Base-by-base conservation (phyloP, 1,284 basidiomycete species). In the Puccinia novopanici region DNA sequence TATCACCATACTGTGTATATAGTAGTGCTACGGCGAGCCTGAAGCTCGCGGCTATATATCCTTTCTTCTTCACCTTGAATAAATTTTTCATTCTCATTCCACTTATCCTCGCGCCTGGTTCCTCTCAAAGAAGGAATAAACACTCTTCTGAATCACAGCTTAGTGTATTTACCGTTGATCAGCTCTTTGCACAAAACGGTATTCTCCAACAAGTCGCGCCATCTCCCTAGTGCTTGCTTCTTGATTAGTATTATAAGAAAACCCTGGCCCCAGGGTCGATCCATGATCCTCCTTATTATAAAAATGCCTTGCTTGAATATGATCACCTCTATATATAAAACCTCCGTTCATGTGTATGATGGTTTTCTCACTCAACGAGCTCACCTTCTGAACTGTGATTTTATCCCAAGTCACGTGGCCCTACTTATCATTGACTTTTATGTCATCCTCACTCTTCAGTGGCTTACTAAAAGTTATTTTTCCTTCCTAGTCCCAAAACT, bases 321-420 rank as follows among this genome's bases (percentile, higher is more conserved):
- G 68, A 71, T 55, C 48, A 71, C 63, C 63, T 67, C 50, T 71
- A 71, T 34, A 55, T 52, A 71, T 71, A 10, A 71, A 71, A 71
- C 30, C 48, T 55, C 48, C n/a, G 19, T 71, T 22, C 50, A 37
- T 71, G 48, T 71, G 12, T 55, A 52, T 54, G 48, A 54, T 52
- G 9, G 54, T 54, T 55, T 71, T 52, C 50, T 71, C 17, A 37
- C 48, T 37, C 52, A 30, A 22, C 30, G 27, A 34, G 27, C 27
- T 71, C 68, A 71, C 34, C 68, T 71, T n/a, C 27, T 57, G 55
- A 27, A 45, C 57, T 61, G n/a, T 30, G 55, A 74, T 74, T 10
- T 24, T 30, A 71, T 52, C 24, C 27, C 34, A 13, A 71, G 30
- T 71, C 57, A 37, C 30, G 37, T 74, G 55, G 50, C 9, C 42